A percentile compares a stretch with the other conserved stretches of the same genome.
Conservation (phyloP, 2,329 filamentous ascomycete genomes). For the Alternaria triticina region DNA sequence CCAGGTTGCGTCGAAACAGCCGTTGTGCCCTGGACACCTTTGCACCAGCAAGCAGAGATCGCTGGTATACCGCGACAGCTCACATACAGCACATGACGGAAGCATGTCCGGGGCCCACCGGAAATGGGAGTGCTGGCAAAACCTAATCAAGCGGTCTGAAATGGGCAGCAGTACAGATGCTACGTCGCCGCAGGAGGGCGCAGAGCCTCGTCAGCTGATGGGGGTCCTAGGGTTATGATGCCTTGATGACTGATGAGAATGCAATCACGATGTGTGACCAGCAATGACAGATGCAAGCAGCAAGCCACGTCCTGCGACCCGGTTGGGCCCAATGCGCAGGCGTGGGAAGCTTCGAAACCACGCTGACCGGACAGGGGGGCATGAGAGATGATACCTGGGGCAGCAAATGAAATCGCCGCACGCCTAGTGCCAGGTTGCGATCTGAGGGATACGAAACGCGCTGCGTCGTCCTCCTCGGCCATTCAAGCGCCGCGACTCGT, state of each 20-base stretch:
- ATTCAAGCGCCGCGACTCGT: conserved; percentile 72
- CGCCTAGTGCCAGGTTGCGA: conserved; percentile 15
- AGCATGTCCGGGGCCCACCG: conserved; percentile 28
- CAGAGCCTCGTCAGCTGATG: conserved; percentile 39
- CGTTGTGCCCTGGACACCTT: conserved; percentile 42
- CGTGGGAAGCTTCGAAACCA: conserved; percentile 26
- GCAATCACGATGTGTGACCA: conserved; percentile 16
- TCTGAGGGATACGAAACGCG: conserved; percentile 35
- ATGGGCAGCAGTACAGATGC: conserved; percentile 28
- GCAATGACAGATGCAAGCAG: conserved; percentile 18
- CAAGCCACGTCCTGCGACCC: conserved; percentile 27
- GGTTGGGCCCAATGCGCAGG: conserved; percentile 29
- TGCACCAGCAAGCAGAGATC: conserved; percentile 23
- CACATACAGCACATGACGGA: conserved; percentile 39
- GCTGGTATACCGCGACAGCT: conserved; percentile 27
- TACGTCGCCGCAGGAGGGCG: conserved; percentile 27
- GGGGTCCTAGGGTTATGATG: conserved; percentile 16
- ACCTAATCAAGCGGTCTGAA: conserved; percentile 2
- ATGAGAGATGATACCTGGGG: conserved; percentile 27
- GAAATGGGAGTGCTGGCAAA: conserved; percentile 7
- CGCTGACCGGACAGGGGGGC: conserved; percentile 30
- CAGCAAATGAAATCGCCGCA: conserved; percentile 40
- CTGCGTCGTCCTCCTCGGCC: conserved; percentile 28
- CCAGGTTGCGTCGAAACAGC: conserved; percentile 37
- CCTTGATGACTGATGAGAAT: conserved; percentile 25